Evolutionary conservation across 345 rosid species (phyloP).

Genomic region (Brassica incana): DNA sequence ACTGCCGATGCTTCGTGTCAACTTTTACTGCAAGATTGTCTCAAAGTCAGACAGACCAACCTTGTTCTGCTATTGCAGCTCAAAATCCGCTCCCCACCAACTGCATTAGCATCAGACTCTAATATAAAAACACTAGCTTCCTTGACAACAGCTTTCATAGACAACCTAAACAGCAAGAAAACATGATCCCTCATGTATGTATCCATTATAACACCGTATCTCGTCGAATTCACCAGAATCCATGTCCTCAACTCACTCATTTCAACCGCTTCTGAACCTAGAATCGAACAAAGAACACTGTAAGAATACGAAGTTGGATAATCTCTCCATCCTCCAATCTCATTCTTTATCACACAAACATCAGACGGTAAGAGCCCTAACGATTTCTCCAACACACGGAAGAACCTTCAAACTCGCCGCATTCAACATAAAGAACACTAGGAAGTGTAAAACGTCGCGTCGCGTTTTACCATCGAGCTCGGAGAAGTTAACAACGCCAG

Average conservation of each 20-base stretch:
- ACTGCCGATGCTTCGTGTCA: conserved; percentile 59
- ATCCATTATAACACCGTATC: conserved; percentile 68
- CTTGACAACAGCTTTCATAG: conserved; percentile 60
- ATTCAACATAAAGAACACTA: conserved; percentile 23
- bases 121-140: conserved; percentile 55
- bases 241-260: conserved; percentile 50
- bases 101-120: conserved; percentile 15
- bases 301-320: conserved; percentile 55
- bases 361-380: conserved; percentile 55
- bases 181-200: conserved; percentile 69
- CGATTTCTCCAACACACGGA: conserved; percentile 8
- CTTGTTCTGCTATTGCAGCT: conserved; percentile 32
- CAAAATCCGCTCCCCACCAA: conserved; percentile 5
- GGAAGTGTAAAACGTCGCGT: conserved; percentile 56
- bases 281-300: conserved; percentile 47
- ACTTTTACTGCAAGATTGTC: background rate
- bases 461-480: conserved; percentile 38
- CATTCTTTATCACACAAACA: conserved; percentile 50
- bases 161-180: conserved; percentile 52
- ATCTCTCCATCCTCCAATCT: conserved; percentile 70
- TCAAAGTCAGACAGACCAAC: conserved; percentile 36
- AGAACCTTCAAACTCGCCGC: conserved; percentile 27
- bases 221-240: conserved; percentile 62
- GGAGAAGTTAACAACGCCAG: conserved; percentile 56
- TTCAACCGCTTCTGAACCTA: conserved; percentile 9